Evolutionary conservation across 495 filamentous ascomycete genomes (phyloP), one percentile per base, ranked within the genome.

Genomic region (Neurospora sp.): DNA sequence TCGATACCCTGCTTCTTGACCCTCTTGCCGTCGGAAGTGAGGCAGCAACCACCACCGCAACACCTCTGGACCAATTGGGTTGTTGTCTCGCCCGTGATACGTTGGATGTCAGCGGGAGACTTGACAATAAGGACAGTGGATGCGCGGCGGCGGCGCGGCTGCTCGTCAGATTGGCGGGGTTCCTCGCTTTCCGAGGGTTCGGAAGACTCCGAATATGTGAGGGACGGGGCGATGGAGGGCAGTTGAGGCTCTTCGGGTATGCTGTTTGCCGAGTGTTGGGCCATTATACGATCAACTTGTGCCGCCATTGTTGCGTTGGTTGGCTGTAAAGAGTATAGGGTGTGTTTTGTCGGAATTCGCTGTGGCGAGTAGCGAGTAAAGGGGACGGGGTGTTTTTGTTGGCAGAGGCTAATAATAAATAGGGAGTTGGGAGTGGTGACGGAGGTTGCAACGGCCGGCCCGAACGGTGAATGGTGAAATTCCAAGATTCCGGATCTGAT

Each of bases 1-100:
- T 86, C 82, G 59, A 88, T 79, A 31, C 81, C 83, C 59, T 87
- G 82, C 7, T 84, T 86, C 74, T 86, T 86, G 76, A 66, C 54
- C 14, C 54, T 66, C 27, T 90, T 79, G 41, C 87, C 44, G 9
- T 73, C 86, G 70, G 90, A 84, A 71, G 89, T 85, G 77, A 93
- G 87, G 80, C 94, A 98, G 83, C 96, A 98, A 54, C 95, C 94
- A 70, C 95, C 94, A 40, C 96, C 96, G 80, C 96, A 99, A 84
- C 96, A 99, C 84, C 91, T 83, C 83, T 87, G 77, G 79, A 88
- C 84, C 85, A 91, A 77, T 77, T 86, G 82, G 69, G 89, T 89
- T 18, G 87, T 88, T 8, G 87, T 85, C 78, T 88, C 86, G 70
- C 87, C 88, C 69, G 89, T 89, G 35, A 97, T 87, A 73, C 90